Base-by-base conservation (phyloP, 2,329 filamentous ascomycete species). In the Trichoderma afroharzianum region DNA sequence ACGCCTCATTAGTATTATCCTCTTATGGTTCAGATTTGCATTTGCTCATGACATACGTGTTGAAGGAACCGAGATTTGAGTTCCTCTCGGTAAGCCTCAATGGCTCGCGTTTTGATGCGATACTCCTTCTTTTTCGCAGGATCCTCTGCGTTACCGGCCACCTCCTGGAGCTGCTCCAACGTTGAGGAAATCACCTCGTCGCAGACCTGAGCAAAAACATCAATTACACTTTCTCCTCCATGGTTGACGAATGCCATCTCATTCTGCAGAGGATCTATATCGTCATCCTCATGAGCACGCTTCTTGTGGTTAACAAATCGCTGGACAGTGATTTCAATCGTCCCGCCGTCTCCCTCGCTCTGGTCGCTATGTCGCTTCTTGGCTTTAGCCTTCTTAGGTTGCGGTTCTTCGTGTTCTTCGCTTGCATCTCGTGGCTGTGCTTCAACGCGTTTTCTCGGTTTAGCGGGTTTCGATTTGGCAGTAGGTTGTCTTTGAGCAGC, bases 141-240 rank as follows among this genome's bases (percentile, higher is more conserved):
- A 32, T 86, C 83, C 28, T 84, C 83, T 1, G 83, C 83, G 4
- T 75, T 77, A 0, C 71, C 69, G 5, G 76, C 64, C 11, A 83
- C 80, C 36, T 86, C 83, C 57, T 85, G 80, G 2, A 90, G 78
- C 62, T 84, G 84, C 1, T 81, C 80, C 36, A 90, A 77, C 15
- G 83, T 85, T 3, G 83, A 80, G n/a, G 83, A 83, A 24, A 90
- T 82, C 36, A 90, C 83, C 75, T 91, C 89, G 39, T 89, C 85
- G 76, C 88, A 91, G 15, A 91, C 83, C 73, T 90, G 86, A 6
- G 86, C 83, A 47, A 92, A 82, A 1, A 91, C 89, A 74, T 92
- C 90, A 3, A 91, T 82, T 0, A 87, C 84, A 62, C 88, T 92
- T 74, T 91, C 88, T 59, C 88, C 87, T 26, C 82, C 80, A 18